These are phyloP conservation scores for Hamamelis virginiana DNA, from an alignment of 164 flowering plant species.

Conservation along the genomic window DNA sequence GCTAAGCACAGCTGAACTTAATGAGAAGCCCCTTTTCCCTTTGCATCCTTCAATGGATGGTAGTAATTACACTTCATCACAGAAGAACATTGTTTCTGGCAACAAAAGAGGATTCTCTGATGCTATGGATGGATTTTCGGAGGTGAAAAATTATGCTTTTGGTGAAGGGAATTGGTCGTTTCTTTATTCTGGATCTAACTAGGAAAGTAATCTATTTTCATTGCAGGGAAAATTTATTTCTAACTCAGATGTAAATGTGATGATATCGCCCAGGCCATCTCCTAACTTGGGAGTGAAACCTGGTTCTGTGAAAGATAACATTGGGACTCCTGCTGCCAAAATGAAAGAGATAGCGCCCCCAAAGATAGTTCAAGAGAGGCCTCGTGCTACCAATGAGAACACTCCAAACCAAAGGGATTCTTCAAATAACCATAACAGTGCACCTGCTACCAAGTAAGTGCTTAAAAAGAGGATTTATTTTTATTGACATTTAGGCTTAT, in stretches of 20 bases:
- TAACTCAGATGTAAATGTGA: slow-evolving; percentile 17
- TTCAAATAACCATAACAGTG: slow-evolving; percentile 22
- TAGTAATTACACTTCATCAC: slow-evolving; percentile 23
- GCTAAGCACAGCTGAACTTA: slow-evolving; percentile 22
- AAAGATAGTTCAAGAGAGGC: slow-evolving; percentile 19
- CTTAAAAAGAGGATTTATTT: neutral
- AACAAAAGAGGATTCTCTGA: slow-evolving; percentile 54
- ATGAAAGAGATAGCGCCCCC: slow-evolving; percentile 20
- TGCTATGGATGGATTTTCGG: slow-evolving; percentile 43
- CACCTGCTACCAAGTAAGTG: slow-evolving; percentile 40
- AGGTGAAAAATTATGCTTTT: slow-evolving; percentile 19
- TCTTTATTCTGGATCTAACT: slow-evolving; percentile 11
- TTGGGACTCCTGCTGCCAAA: slow-evolving; percentile 21
- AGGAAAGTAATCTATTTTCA: slow-evolving; percentile 16
- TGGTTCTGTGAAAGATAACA: slow-evolving; percentile 38
- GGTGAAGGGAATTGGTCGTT: slow-evolving; percentile 7
- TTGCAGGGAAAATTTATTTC: slow-evolving; percentile 35
- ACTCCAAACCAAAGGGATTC: slow-evolving; percentile 15
- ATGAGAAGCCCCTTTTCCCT: slow-evolving; percentile 46
- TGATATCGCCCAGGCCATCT: slow-evolving; percentile 34
- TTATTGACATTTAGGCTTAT: neutral
- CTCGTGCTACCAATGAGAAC: slow-evolving; percentile 19
- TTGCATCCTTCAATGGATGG: slow-evolving; percentile 36
- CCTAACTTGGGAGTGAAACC: slow-evolving; percentile 28
- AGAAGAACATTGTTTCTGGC: slow-evolving; percentile 33